Evolutionary conservation across 2,329 filamentous ascomycete genomes (phyloP), one percentile per base, ranked within the genome.

Genomic region (Penicillium crustosum): DNA sequence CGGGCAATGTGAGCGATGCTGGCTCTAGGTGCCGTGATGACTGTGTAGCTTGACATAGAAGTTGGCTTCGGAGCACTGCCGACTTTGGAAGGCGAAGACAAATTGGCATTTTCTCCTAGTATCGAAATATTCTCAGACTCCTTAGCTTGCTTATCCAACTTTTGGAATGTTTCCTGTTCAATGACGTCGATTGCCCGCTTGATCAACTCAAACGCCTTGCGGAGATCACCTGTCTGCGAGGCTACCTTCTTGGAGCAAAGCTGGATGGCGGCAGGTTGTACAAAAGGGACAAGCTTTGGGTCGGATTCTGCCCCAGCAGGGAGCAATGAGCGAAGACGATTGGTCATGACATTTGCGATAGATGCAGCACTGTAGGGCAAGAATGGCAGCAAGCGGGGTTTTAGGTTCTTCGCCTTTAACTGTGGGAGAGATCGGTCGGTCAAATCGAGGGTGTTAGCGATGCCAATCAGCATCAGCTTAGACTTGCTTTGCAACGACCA

Each of bases 201-300:
- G 73, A 93, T 92, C 59, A 99, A 91, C 74, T 97, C 93, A 68
- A 97, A 97, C 0, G 93, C 93, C 75, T 96, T 96, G 60, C 94
- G 90, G 49, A 99, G 77, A 73, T 99, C 94, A 43, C 94, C 94
- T 0, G 91, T 96, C 73, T 97, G 93, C 53, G 89, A 91, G 4
- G 94, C 89, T 17, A 99, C 91, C 73, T 97, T 99, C 73, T 94
- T 91, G 8, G 94, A 89, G 73, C 93, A 96, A 44, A 99, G 87
- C 69, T 95, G 91, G 66, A 99, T 92, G 19, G 94, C 94, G 13
- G 91, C 90, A 1, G 93, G 93, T 69, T 97, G 93, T 58, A 99
- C 86, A 69, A 97, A 96, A 0, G 94, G 94, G 4, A 96, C 78
- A 60, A 86, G 89, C 59, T 83, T 82, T 6, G 82, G 75, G 36